A percentile compares a stretch with the other conserved stretches of the same genome.
Conservation (phyloP, 495 filamentous ascomycete species). For the Pyrenula aspistea region DNA sequence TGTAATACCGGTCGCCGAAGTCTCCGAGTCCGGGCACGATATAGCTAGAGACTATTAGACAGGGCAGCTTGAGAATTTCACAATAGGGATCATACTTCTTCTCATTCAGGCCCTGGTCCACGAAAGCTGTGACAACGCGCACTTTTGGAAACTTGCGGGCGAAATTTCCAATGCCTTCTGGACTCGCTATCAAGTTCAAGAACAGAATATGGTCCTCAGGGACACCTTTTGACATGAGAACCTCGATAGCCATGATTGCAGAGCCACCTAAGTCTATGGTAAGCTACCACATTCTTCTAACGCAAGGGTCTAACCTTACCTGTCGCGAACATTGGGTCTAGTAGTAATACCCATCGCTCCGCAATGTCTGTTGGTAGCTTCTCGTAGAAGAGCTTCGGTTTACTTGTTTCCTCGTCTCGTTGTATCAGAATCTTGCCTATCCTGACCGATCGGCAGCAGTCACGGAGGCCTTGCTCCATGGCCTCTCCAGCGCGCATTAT, state of each 20-base stretch:
- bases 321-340: slow-evolving; percentile 98
- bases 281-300: slow-evolving; percentile 5
- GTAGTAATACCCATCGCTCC: slow-evolving; percentile 82
- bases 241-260: slow-evolving; percentile 90
- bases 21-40: slow-evolving; percentile 93
- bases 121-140: slow-evolving; percentile 89
- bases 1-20: slow-evolving; percentile 95
- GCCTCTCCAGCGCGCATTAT: slow-evolving; percentile 98
- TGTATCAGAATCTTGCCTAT: slow-evolving; percentile 99
- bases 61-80: slow-evolving; percentile 1
- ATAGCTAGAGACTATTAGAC: slow-evolving; percentile 48
- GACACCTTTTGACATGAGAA: slow-evolving; percentile 77
- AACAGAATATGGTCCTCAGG: slow-evolving; percentile 93
- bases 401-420: slow-evolving; percentile 84
- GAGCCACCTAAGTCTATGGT: slow-evolving; percentile 56
- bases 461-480: slow-evolving; percentile 93
- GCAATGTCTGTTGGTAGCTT: slow-evolving; percentile 92
- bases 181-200: slow-evolving; percentile 90
- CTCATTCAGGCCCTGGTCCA: slow-evolving; percentile 88
- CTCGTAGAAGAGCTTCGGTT: slow-evolving; percentile 90
- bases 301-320: slow-evolving; percentile 37
- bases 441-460: slow-evolving; percentile 90
- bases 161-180: slow-evolving; percentile 81
- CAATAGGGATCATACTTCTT: slow-evolving; percentile 62
- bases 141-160: slow-evolving; percentile 85